Conservation (phyloP, 2,329 filamentous ascomycete genomes). For the Penicillium sp. region DNA sequence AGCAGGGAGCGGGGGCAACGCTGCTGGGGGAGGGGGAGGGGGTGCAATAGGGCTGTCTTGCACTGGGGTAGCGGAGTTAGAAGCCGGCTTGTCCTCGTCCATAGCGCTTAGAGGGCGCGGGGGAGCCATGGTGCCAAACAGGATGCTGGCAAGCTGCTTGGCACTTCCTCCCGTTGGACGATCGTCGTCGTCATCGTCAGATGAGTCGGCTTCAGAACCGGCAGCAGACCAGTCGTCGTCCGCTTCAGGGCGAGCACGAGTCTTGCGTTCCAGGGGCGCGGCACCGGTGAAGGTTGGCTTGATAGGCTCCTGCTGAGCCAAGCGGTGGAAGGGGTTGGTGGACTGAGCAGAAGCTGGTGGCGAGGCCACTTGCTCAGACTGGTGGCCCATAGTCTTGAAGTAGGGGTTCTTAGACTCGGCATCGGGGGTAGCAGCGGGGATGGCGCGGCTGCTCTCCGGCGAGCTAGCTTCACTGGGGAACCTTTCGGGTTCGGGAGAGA, state of each 20-base stretch:
- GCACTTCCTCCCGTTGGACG: slow-evolving; percentile 79
- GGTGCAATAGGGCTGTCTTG: slow-evolving; percentile 42
- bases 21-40: slow-evolving; percentile 53
- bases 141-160: slow-evolving; percentile 87
- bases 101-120: slow-evolving; percentile 84
- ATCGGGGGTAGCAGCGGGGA: slow-evolving; percentile 60
- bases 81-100: slow-evolving; percentile 64
- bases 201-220: slow-evolving; percentile 75
- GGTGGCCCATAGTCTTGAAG: slow-evolving; percentile 82
- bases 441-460: slow-evolving; percentile 51
- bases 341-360: slow-evolving; percentile 60
- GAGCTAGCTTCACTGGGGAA: slow-evolving; percentile 54
- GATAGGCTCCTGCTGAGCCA: slow-evolving; percentile 60
- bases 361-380: slow-evolving; percentile 54
- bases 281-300: slow-evolving; percentile 55
- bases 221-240: slow-evolving; percentile 78
- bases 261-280: slow-evolving; percentile 50
- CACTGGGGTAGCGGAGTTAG: slow-evolving; percentile 49
- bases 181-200: slow-evolving; percentile 73
- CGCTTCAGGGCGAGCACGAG: slow-evolving; percentile 62
- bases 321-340: slow-evolving; percentile 95
- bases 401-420: slow-evolving; percentile 92
- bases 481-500: slow-evolving; percentile 50
- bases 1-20: slow-evolving; percentile 29
- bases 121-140: slow-evolving; percentile 96